Evolutionary conservation across 2,329 filamentous ascomycete genomes (phyloP).

Genomic region (Leptodontidium sp.): DNA sequence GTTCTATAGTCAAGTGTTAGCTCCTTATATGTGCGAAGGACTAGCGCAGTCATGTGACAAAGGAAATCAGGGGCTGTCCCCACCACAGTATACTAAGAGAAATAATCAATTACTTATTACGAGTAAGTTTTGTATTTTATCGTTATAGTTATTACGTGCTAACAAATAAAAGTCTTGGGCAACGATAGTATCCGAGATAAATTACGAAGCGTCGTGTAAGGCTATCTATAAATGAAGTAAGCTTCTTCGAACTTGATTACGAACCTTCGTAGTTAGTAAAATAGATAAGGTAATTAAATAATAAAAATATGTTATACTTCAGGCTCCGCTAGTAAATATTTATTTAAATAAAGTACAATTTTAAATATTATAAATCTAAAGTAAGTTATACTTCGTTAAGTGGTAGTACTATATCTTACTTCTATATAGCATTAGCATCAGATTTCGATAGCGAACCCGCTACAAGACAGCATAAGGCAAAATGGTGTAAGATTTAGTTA

Average conservation of each 20-base stretch:
- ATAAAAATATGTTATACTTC: background rate
- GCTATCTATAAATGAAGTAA: background rate
- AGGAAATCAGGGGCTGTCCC: too few species aligned
- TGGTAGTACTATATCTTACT: constrained; percentile 3
- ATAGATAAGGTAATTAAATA: background rate
- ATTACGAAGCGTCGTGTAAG: background rate
- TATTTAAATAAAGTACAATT: constrained; percentile 4
- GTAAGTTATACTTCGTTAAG: background rate
- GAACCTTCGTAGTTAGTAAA: constrained; percentile 2
- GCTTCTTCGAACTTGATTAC: constrained; percentile 9
- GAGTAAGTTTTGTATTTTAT: background rate
- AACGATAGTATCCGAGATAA: background rate
- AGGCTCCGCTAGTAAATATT: background rate
- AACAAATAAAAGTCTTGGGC: background rate
- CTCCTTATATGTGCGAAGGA: too few species aligned
- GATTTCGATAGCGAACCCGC: background rate
- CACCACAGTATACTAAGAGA: background rate
- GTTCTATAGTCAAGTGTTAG: too few species aligned
- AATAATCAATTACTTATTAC: background rate
- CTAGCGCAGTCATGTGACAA: too few species aligned
- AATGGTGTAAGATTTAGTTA: constrained; percentile 3
- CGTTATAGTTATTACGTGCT: background rate
- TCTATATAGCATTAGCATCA: background rate
- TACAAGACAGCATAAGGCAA: background rate
- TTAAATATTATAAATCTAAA: constrained; percentile 10